phyloP scores from a whole-genome alignment of 106 monocot species.

The Phalaenopsis aphrodite region DNA sequence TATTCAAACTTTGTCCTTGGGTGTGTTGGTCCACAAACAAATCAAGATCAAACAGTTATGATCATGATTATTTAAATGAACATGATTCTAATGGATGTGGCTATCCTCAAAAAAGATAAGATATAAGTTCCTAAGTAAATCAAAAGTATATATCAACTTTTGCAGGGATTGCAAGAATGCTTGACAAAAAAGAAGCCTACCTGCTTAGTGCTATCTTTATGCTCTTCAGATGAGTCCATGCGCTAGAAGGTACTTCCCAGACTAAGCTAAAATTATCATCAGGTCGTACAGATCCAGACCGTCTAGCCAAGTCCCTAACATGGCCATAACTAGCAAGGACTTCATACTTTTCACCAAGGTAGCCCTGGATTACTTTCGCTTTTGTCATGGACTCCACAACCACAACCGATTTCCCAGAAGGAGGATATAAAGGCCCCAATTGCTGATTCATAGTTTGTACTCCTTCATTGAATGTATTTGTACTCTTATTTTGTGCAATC shows the following conservation, averaged over 20 bases:
- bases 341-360: constrained; percentile 80
- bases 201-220: constrained; percentile 75
- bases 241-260: constrained; percentile 89
- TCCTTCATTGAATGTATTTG: constrained; percentile 5
- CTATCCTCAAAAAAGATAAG: too few relatives aligned
- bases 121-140: too few relatives aligned
- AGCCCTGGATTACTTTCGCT: constrained; percentile 83
- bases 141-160: too few relatives aligned
- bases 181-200: constrained; percentile 23
- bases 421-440: constrained; percentile 70
- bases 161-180: too few relatives aligned
- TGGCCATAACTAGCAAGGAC: constrained; percentile 94
- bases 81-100: not conserved
- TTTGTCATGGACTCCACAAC: constrained; percentile 93
- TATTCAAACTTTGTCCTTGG: too few relatives aligned
- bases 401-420: constrained; percentile 75
- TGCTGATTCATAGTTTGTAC: constrained; percentile 12
- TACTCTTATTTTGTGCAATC: not conserved
- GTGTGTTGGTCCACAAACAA: too few relatives aligned
- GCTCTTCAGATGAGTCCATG: constrained; percentile 94
- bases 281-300: constrained; percentile 86
- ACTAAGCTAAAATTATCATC: constrained; percentile 98
- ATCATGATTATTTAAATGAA: not conserved
- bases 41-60: not conserved
- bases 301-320: constrained; percentile 89